Evolutionary conservation across 305 asterid species (phyloP), one percentile per base, ranked within the genome.

Genomic region (Fraxinus paxiana): DNA sequence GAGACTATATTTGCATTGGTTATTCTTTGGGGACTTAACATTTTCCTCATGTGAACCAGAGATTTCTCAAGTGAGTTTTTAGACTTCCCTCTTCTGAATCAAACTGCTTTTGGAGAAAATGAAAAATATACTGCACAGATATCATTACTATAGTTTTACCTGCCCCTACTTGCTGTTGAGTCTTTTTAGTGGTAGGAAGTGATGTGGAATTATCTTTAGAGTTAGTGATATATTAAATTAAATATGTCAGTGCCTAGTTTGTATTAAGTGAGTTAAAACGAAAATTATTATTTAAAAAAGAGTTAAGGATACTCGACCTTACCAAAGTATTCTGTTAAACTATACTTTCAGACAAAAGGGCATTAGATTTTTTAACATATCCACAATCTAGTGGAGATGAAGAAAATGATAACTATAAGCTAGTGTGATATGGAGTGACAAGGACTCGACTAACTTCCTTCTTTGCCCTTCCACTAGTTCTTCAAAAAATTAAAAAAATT

Each of bases 51-150:
- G 77, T 86, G 74, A 89, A 88, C 56, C 74, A 17, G 80, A 73
- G 80, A 80, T 77, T 84, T 80, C 76, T 77, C 71, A 72, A 69
- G 80, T 72, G 87, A 86, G 75, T 86, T 86, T 81, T 80, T 85
- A 43, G 87, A 75, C 76, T 83, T 81, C 87, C 89, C 85, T 80
- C 84, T 86, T 80, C 59, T 69, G 83, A 77, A 79, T 71, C 26
- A 43, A 17, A 51, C 81, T 2, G 72, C 65, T 46, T 20, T 79
- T 75, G 73, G 82, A 77, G 30, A 78, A 13, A 63, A 48, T 74
- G 84, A 86, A 43, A 18, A 69, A 12, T 17, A 86, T 84, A 88
- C 88, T 86, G 88, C 90, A 89, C 88, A 86, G 86, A 74, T 81
- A 75, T 73, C 80, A 81, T 80, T 65, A 59, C 54, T 77, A 80